Base-by-base conservation (phyloP, 2,329 filamentous ascomycete genomes). In the Fusarium beomiforme region DNA sequence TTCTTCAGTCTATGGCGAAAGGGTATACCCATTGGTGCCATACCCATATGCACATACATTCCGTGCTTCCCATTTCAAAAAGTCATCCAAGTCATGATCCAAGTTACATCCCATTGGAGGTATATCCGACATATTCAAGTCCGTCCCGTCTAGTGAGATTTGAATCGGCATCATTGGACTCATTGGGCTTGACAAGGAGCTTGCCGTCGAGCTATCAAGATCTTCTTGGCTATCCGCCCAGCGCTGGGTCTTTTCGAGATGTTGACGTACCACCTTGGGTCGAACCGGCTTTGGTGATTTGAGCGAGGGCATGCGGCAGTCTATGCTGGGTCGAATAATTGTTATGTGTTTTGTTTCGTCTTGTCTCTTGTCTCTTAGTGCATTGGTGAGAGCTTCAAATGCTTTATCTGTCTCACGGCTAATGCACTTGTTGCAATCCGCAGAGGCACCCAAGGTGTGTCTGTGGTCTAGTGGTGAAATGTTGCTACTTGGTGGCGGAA, bases 41-140 rank as follows among this genome's bases (percentile, higher is more conserved):
- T 62, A 67, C 19, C 64, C 63, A 46, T 67, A 67, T 2, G 36
- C 63, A 43, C 63, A 69, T 29, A 69, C 66, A 19, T 69, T 23
- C 13, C 34, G 36, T 21, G 57, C 64, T 23, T 68, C 65, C 65
- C 65, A 68, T 8, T 41, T 57, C 3, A 68, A 39, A 42, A 57
- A 68, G 44, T 68, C 65, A 4, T 19, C 44, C n/a, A 68, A 14
- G 13, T 68, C 65, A 17, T 68, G 58, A 3, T 64, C 64, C 12
- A 68, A 11, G 17, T 69, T 69, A 19, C 31, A 68, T 0, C 65
- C 57, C 42, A 68, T 68, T 1, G 65, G 64, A 0, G 50, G 21
- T 8, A 69, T 41, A 4, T 53, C 58, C 0, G 44, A 11, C 19
- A 41, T 41, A 5, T 23, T 6, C 12, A 13, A 9, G 1, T n/a